Evolutionary conservation across 1,284 basidiomycete species (phyloP), one percentile per base, ranked within the genome.

Genomic region (Ustilago crameri): DNA sequence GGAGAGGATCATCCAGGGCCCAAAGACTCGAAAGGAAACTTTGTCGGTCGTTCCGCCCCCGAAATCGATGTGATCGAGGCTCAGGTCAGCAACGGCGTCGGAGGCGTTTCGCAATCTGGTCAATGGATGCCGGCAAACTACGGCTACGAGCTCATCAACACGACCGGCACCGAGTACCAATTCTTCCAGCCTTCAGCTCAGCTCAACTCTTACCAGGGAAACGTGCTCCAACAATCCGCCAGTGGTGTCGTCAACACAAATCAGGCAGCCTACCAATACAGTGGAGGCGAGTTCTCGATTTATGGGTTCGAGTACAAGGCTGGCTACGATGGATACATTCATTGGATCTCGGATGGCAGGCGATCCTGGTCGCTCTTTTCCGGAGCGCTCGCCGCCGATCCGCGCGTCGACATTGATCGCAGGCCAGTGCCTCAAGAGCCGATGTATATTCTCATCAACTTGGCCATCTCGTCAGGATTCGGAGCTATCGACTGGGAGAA

Each of bases 1-100:
- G 88, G 88, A 22, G 89, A 91, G 64, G 90, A 90, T 1, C 93
- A 95, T 81, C 93, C 93, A 0, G 93, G 93, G 0, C 93, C 93
- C 14, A 83, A 86, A 40, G 85, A 86, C 35, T 52, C 84, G 0
- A 87, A 89, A 71, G 92, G 92, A 17, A 88, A 89, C 2, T 91
- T 87, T 75, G 88, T 90, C 2, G 93, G 89, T n/a, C 73, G 90
- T 24, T 84, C 86, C 24, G 87, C 87, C 0, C 89, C 89, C 12
- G 90, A 91, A 79, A 89, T 90, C 70, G 90, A 91, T 78, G 83
- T 90, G 58, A 83, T 90, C 73, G 90, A 90, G 80, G 88, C 87
- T 0, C 88, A 89, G 80, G 66, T 77, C 9, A 42, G 44, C n/a
- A 41, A 37, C 12, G 53, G 51, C 8, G 57, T 53, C 24, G 72